Evolutionary conservation across 495 filamentous ascomycete species (phyloP), one percentile per base, ranked within the genome.

Genomic region (Lentithecium fluviatile): DNA sequence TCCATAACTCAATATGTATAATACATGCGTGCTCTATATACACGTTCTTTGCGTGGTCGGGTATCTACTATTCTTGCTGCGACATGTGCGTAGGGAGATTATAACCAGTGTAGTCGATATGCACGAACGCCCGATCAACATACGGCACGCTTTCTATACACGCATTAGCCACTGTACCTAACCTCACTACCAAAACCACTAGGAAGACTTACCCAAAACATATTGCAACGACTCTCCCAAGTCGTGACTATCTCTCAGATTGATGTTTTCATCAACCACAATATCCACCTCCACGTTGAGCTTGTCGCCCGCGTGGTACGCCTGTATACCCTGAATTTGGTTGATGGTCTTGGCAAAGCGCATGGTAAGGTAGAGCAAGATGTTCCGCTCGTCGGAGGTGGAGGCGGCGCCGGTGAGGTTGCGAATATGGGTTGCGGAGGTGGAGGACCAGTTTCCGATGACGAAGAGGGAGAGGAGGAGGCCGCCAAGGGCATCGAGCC

Each of bases 321-420:
- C 91, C 56, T 93, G 85, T 17, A 96, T 70, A 21, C 90, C 87
- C 68, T 95, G 91, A 38, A 97, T 94, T 66, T 91, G 88, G 65
- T 85, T 85, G 59, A 97, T 92, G 3, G 88, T 87, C 50, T 88
- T 89, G 20, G 91, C 92, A 68, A 97, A 97, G 1, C 92, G 84
- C 91, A 97, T 96, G 1, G 90, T 92, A 58, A 95, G 80, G 74
- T 97, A 97, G 0, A 97, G 78, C 7, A 97, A 75, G 19, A 96
- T 82, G 67, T 93, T 96, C 36, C 90, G 82, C 65, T 96, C 88
- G 52, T 88, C 86, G 0, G 89, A 83, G 0, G 85, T 83, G 24
- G 90, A 90, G 0, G 90, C 88, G 32, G 87, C 88, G 2, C 92
- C 92, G 0, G 88, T 87, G 15, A 97, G 80, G 51, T 94, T 88